Conservation (phyloP, 2,329 filamentous ascomycete species). For the Pleurostoma richardsiae region DNA sequence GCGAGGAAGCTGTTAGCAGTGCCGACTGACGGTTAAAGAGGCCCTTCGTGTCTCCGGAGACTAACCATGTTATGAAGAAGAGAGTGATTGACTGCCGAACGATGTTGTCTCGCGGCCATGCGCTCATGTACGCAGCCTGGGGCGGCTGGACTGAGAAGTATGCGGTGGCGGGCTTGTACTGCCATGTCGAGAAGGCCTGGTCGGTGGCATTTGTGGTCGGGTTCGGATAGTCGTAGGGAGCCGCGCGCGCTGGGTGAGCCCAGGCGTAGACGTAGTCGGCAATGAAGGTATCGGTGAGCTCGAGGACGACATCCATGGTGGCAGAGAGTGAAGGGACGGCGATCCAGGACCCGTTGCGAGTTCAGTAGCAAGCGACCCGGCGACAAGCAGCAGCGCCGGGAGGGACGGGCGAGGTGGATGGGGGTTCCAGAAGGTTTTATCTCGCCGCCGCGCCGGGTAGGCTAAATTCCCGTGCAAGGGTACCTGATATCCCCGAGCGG, state of each 20-base stretch:
- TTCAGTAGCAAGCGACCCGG: too few relatives aligned
- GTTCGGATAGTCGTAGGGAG: conserved; percentile 47
- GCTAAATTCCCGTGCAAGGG: too few relatives aligned
- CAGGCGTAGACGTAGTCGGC: conserved; percentile 76
- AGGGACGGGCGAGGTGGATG: too few relatives aligned
- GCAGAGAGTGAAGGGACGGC: neutral
- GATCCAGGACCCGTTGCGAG: too few relatives aligned
- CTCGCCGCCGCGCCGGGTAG: too few relatives aligned
- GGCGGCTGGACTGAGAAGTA: conserved; percentile 67
- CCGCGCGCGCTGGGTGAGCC: conserved; percentile 55
- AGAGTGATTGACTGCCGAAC: conserved; percentile 70
- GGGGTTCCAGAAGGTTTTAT: too few relatives aligned
- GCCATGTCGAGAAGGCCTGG: conserved; percentile 54
- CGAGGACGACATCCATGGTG: conserved; percentile 88
- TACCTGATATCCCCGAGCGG: too few relatives aligned
- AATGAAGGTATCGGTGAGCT: conserved; percentile 75
- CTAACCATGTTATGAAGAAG: conserved; percentile 82
- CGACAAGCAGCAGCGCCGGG: too few relatives aligned
- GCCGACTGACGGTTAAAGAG: neutral
- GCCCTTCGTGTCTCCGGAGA: neutral
- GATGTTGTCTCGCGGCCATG: conserved; percentile 71
- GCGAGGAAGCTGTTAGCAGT: neutral
- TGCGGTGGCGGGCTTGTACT: conserved; percentile 68
- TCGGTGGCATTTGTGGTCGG: conserved; percentile 49
- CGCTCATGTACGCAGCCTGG: conserved; percentile 73